Evolutionary conservation across 2,329 filamentous ascomycete species (phyloP).

Genomic region (Sclerotinia minor): DNA sequence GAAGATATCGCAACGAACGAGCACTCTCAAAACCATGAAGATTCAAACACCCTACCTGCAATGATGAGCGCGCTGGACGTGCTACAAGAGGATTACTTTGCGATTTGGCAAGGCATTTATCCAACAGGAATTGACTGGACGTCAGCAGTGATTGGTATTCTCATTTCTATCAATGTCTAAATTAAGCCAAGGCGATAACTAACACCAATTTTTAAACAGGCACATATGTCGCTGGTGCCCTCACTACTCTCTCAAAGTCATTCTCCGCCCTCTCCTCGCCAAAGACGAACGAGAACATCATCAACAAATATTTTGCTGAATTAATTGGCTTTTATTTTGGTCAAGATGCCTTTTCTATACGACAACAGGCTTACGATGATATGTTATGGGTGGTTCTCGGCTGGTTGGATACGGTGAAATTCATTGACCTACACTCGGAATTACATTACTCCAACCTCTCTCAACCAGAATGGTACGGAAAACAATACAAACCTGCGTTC

Average conservation of each 20-base stretch:
- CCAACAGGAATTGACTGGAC: slow-evolving; percentile 92
- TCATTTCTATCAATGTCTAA: background rate
- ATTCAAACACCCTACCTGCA: slow-evolving; percentile 31
- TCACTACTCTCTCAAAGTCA: slow-evolving; percentile 68
- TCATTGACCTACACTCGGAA: slow-evolving; percentile 68
- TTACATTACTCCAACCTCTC: slow-evolving; percentile 56
- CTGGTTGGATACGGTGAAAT: slow-evolving; percentile 81
- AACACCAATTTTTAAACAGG: slow-evolving; percentile 43
- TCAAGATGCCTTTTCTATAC: slow-evolving; percentile 73
- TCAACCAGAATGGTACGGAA: slow-evolving; percentile 66
- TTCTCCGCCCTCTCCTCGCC: slow-evolving; percentile 47
- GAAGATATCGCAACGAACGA: slow-evolving; percentile 9
- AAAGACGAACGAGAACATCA: slow-evolving; percentile 65
- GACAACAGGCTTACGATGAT: slow-evolving; percentile 84
- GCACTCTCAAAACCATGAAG: slow-evolving; percentile 11
- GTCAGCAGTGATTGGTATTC: slow-evolving; percentile 64
- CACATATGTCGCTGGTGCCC: slow-evolving; percentile 73
- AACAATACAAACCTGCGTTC: slow-evolving; percentile 72
- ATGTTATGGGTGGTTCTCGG: slow-evolving; percentile 94
- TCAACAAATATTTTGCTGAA: slow-evolving; percentile 80
- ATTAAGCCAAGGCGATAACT: background rate
- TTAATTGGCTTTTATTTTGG: slow-evolving; percentile 79
- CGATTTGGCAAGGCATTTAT: slow-evolving; percentile 77
- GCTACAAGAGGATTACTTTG: slow-evolving; percentile 78
- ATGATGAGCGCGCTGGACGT: slow-evolving; percentile 63